Base-by-base conservation (phyloP, 2,329 filamentous ascomycete genomes). In the Shiraia bambusicola region DNA sequence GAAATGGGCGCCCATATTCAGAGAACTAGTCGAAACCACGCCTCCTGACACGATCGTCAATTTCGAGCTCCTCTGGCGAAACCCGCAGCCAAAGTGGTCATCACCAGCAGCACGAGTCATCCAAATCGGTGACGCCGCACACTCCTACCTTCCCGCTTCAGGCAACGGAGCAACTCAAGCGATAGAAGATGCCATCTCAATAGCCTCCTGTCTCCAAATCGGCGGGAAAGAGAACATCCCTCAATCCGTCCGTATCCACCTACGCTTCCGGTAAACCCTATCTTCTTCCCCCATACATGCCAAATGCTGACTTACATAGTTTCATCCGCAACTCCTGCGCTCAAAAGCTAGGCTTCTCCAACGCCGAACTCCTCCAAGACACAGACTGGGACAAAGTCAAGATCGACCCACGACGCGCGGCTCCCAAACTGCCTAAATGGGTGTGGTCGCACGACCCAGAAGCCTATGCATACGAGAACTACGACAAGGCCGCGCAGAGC, bases 311-410 rank as follows among this genome's bases (percentile, higher is more conserved):
- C 16, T 19, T 9, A 11, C 3, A 24, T 16, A 70, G 72, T 22
- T 77, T 74, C 59, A 69, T 71, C 45, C 71, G 73, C 36, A 74
- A 72, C 34, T 66, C 69, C 5, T 77, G 74, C 60, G 71, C 72
- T 2, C 75, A 76, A 42, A 75, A 76, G 42, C 67, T 75, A 26
- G 69, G 71, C 29, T 74, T 74, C 61, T 67, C 68, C 47, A 73
- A 76, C 54, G 61, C 72, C 17, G 71, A 74, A 54, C 66, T 74
- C 7, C 65, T 75, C 1, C 72, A 75, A 54, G 69, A 73, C 41
- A 75, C 72, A 9, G 70, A 76, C 52, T 75, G 72, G 73, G 65
- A 70, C 42, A 74, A 74, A 46, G 72, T 75, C 42, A 70, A 73
- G 54, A 58, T 72, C 2, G 69, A 74, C 47, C 72, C 71, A 1